A percentile compares a stretch with the other conserved stretches of the same genome.
These are phyloP conservation scores for Paraurostyla sp. DNA, from an alignment of 73 alveolate genomes.

Conservation along the genomic window DNA sequence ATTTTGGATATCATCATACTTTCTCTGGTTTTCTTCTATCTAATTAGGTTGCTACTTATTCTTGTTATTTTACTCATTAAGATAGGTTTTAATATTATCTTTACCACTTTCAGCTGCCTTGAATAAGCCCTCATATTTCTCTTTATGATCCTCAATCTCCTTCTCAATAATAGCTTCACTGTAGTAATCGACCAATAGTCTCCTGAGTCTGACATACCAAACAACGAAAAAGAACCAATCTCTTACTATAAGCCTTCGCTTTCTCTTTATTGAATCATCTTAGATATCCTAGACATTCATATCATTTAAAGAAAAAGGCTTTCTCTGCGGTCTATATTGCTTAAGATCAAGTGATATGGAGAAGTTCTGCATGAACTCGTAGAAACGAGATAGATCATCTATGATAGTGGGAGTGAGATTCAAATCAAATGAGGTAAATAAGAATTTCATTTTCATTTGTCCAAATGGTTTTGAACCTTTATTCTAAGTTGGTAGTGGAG, in stretches of 20 bases:
- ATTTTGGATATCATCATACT: not conserved
- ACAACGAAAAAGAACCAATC: slow-evolving; percentile 80
- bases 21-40: not conserved
- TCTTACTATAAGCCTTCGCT: slow-evolving; percentile 72
- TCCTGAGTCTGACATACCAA: slow-evolving; percentile 73
- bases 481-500: not conserved
- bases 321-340: slow-evolving; percentile 61
- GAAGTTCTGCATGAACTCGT: slow-evolving; percentile 49
- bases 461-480: not conserved
- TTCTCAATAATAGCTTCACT: slow-evolving; percentile 24
- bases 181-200: slow-evolving; percentile 30
- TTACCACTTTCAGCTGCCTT: slow-evolving; percentile 29
- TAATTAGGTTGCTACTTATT: not conserved
- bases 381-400: slow-evolving; percentile 33
- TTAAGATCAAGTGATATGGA: slow-evolving; percentile 56
- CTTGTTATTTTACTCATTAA: not conserved
- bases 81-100: not conserved
- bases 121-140: slow-evolving; percentile 10
- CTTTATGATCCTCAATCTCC: slow-evolving; percentile 29
- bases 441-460: not conserved
- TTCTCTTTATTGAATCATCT: slow-evolving; percentile 55
- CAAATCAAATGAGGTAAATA: slow-evolving; percentile 13
- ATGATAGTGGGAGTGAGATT: slow-evolving; percentile 18
- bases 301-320: slow-evolving; percentile 46
- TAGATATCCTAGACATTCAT: slow-evolving; percentile 5